These are phyloP conservation scores for Sphagnum contortum DNA, from an alignment of 225 moss, liverwort and hornwort species.

Conservation along the genomic window DNA sequence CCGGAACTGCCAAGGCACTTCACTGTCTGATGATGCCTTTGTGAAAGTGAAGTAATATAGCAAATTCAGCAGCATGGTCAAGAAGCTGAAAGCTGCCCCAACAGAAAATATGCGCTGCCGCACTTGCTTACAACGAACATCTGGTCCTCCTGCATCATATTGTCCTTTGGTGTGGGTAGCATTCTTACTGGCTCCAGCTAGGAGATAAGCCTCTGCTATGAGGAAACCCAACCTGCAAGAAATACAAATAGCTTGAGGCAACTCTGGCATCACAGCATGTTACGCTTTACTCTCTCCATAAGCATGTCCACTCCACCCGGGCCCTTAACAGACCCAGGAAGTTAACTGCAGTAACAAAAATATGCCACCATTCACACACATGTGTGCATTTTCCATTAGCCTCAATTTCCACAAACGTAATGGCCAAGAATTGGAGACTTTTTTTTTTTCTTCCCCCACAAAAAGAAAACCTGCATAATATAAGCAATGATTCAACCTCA, in stretches of 20 bases:
- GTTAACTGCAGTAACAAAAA: background rate
- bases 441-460: background rate
- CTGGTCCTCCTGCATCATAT: slow-evolving; percentile 8
- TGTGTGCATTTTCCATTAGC: background rate
- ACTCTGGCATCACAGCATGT: background rate
- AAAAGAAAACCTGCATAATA: too few species aligned
- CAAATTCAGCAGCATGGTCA: slow-evolving; percentile 32
- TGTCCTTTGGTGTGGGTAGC: slow-evolving; percentile 33
- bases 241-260: background rate
- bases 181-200: slow-evolving; percentile 39
- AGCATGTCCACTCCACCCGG: background rate
- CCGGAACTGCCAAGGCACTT: slow-evolving; percentile 18
- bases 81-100: slow-evolving; percentile 43
- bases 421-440: background rate
- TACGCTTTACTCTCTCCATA: background rate
- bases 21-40: slow-evolving; percentile 19
- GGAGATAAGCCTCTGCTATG: slow-evolving; percentile 25
- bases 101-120: slow-evolving; percentile 31
- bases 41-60: slow-evolving; percentile 41
- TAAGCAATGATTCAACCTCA: background rate
- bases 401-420: background rate
- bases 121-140: slow-evolving; percentile 33
- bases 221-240: slow-evolving; percentile 36
- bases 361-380: background rate
- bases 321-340: background rate